These are phyloP conservation scores for Sanghuangporus weigelae DNA, from an alignment of 1,284 basidiomycete genomes.

Conservation along the genomic window DNA sequence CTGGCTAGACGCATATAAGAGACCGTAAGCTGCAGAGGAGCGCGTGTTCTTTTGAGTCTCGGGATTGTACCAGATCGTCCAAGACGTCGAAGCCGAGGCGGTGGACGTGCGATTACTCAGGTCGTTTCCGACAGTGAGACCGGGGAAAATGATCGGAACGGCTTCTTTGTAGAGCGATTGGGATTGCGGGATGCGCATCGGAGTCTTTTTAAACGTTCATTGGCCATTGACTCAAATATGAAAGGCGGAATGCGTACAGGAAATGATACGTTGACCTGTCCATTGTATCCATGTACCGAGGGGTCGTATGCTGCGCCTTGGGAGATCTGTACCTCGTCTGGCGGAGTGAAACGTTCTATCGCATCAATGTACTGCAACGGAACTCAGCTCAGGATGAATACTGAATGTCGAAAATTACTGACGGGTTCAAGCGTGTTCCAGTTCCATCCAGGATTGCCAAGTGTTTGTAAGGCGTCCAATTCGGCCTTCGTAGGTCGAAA, in stretches of 20 bases:
- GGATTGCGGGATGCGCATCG: slow-evolving; percentile 23
- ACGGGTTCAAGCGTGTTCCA: slow-evolving; percentile 19
- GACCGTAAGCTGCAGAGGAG: slow-evolving; percentile 35
- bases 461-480: slow-evolving; percentile 14
- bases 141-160: slow-evolving; percentile 19
- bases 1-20: slow-evolving; percentile 30
- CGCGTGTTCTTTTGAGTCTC: slow-evolving; percentile 23
- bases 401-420: neutral
- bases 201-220: slow-evolving; percentile 5
- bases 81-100: slow-evolving; percentile 22
- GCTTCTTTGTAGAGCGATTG: slow-evolving; percentile 24
- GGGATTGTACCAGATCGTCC: slow-evolving; percentile 24
- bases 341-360: slow-evolving; percentile 18
- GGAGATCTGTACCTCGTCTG: slow-evolving; percentile 19
- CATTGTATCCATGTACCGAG: slow-evolving; percentile 21
- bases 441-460: slow-evolving; percentile 21
- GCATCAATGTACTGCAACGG: slow-evolving; percentile 1
- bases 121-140: slow-evolving; percentile 19
- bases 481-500: slow-evolving; percentile 18
- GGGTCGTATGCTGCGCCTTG: slow-evolving; percentile 22
- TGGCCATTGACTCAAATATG: neutral
- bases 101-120: slow-evolving; percentile 19
- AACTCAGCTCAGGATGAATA: neutral
- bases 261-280: slow-evolving; percentile 22
- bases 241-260: slow-evolving; percentile 13